phyloP scores from a whole-genome alignment of 2,329 filamentous ascomycete species.

The Fusarium subtropicale region DNA sequence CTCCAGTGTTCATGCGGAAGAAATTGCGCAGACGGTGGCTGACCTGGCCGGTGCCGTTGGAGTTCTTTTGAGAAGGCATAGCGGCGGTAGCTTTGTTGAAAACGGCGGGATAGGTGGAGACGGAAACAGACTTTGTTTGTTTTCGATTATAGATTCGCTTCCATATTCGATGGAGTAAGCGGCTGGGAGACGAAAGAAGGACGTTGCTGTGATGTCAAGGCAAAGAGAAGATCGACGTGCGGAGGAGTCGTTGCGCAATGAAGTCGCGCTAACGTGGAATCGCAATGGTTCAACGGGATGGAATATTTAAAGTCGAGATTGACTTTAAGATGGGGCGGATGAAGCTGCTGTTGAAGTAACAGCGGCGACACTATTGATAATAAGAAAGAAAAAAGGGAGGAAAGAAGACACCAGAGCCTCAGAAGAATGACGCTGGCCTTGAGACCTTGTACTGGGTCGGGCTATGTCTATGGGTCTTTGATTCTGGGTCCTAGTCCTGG shows the following conservation, averaged over 20 bases:
- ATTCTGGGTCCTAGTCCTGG: conserved; percentile 41
- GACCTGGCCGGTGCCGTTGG: conserved; percentile 67
- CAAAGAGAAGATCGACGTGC: conserved; percentile 28
- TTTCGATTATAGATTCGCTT: conserved; percentile 52
- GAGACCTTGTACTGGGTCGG: conserved; percentile 40
- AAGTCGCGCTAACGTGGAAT: conserved; percentile 24
- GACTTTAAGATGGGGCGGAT: conserved; percentile 9
- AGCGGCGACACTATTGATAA: conserved; percentile 14
- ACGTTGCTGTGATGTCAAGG: conserved; percentile 26
- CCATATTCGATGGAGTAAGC: conserved; percentile 52
- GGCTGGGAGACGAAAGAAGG: conserved; percentile 7
- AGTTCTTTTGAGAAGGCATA: conserved; percentile 67
- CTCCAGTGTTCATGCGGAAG: conserved; percentile 71
- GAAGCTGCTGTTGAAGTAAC: conserved; percentile 13
- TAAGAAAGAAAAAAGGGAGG: conserved; percentile 20
- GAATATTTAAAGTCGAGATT: conserved; percentile 14
- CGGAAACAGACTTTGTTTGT: conserved; percentile 32
- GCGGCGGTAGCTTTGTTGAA: conserved; percentile 29
- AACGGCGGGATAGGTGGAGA: conserved; percentile 21
- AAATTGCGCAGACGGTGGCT: conserved; percentile 77
- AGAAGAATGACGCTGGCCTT: conserved; percentile 39
- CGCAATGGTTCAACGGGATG: conserved; percentile 15
- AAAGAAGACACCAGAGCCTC: conserved; percentile 25
- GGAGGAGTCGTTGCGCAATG: conserved; percentile 25
- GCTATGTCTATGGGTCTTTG: conserved; percentile 41